Percentiles rank a stretch among this genome's conserved stretches.
These are phyloP conservation scores for Aspergillus sergii DNA, from an alignment of 2,329 filamentous ascomycete genomes.

Conservation along the genomic window DNA sequence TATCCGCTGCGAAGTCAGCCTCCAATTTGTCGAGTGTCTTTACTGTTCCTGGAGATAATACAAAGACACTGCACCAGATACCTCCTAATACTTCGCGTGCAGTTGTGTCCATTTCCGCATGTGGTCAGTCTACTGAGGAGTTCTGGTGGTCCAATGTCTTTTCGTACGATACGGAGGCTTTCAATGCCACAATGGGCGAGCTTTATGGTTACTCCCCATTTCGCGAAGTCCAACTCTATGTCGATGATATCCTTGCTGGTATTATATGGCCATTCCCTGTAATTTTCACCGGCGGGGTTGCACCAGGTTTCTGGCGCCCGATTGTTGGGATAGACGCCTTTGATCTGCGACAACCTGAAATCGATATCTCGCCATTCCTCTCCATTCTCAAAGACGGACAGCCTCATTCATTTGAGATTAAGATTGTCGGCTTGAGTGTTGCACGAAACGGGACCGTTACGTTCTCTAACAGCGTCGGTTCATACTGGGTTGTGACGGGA, in stretches of 20 bases:
- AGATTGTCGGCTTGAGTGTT: background rate
- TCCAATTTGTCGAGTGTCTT: background rate
- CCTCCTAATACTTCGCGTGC: constrained; percentile 67
- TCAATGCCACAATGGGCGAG: background rate
- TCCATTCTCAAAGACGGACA: constrained; percentile 63
- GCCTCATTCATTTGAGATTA: background rate
- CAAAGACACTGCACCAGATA: background rate
- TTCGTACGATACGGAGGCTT: background rate
- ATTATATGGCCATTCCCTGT: background rate
- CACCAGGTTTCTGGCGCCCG: constrained; percentile 75
- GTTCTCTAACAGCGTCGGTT: background rate
- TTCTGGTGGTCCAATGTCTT: constrained; percentile 78
- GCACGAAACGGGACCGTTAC: background rate
- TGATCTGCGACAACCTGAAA: constrained; percentile 76
- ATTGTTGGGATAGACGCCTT: constrained; percentile 79
- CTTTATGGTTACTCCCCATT: background rate
- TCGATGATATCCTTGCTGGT: background rate
- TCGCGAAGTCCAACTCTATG: background rate
- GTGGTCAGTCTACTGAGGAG: constrained; percentile 75
- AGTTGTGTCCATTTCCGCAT: constrained; percentile 74
- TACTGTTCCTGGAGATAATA: constrained; percentile 35
- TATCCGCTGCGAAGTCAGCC: background rate
- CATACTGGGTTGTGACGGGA: background rate
- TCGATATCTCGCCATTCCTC: constrained; percentile 79
- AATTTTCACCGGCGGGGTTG: constrained; percentile 64